A percentile compares a stretch with the other conserved stretches of the same genome.
phyloP scores from a whole-genome alignment of 2,329 filamentous ascomycete genomes.

The Rhynchosporium secalis region DNA sequence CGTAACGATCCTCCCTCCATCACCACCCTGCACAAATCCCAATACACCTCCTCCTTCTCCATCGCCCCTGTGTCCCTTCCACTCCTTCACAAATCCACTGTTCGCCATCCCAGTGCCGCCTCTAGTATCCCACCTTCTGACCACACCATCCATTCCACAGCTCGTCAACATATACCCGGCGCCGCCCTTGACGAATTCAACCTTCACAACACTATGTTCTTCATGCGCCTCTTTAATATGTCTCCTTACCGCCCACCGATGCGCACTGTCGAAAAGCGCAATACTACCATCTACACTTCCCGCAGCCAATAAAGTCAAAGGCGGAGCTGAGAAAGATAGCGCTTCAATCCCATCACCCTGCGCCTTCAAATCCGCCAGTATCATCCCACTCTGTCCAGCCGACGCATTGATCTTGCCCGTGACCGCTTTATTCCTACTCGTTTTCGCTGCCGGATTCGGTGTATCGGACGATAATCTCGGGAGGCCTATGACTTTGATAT shows the following conservation, averaged over 20 bases:
- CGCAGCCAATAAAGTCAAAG: conserved; percentile 57
- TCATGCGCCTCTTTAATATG: conserved; percentile 83
- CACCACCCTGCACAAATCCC: conserved; percentile 78
- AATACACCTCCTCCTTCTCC: conserved; percentile 86
- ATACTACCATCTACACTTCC: conserved; percentile 76
- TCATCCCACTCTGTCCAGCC: conserved; percentile 61
- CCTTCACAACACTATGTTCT: conserved; percentile 86
- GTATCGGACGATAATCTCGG: conserved; percentile 54
- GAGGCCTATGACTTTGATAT: conserved; percentile 81
- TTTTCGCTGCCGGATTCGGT: conserved; percentile 32
- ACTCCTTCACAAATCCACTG: conserved; percentile 77
- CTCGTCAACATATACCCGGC: conserved; percentile 74
- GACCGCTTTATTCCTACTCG: conserved; percentile 40
- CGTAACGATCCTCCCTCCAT: conserved; percentile 76
- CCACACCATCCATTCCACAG: conserved; percentile 88
- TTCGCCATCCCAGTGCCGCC: conserved; percentile 66
- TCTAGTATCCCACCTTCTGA: conserved; percentile 82
- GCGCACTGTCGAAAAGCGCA: conserved; percentile 80
- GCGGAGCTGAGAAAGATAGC: conserved; percentile 60
- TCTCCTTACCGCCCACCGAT: conserved; percentile 82
- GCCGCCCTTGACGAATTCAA: conserved; percentile 73
- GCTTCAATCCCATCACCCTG: conserved; percentile 81
- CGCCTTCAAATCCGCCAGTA: conserved; percentile 80
- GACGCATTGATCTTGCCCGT: conserved; percentile 41
- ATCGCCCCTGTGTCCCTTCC: conserved; percentile 83